Conservation (phyloP, 2,329 filamentous ascomycete genomes). For the Trichophyton rubrum region DNA sequence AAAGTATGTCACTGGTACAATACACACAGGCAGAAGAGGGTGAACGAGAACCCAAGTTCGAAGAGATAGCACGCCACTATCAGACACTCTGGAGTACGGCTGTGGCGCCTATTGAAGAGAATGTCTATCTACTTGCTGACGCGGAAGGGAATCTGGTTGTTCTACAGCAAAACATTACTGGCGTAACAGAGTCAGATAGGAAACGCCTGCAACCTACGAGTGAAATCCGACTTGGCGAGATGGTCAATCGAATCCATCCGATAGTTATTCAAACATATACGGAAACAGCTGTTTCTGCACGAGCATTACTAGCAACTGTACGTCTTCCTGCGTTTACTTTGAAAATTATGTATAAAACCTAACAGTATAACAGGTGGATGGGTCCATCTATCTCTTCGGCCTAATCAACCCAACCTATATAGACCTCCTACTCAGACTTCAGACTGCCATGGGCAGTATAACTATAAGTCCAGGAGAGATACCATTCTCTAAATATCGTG, state of each 20-base stretch:
- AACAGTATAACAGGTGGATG: constrained; percentile 54
- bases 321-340: constrained; percentile 23
- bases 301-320: constrained; percentile 82
- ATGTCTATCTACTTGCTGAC: constrained; percentile 73
- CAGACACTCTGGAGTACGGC: constrained; percentile 73
- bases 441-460: constrained; percentile 54
- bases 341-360: neutral
- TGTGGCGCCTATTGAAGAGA: constrained; percentile 56
- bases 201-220: constrained; percentile 58
- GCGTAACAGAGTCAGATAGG: constrained; percentile 62
- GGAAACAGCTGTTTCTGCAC: constrained; percentile 59
- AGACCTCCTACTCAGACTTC: constrained; percentile 71
- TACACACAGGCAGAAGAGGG: constrained; percentile 46
- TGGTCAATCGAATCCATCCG: constrained; percentile 76
- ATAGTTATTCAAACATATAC: constrained; percentile 55
- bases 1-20: constrained; percentile 69
- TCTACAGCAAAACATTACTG: constrained; percentile 58
- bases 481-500: constrained; percentile 67
- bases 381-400: constrained; percentile 80
- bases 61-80: constrained; percentile 67
- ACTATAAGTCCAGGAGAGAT: constrained; percentile 60
- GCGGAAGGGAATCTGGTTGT: constrained; percentile 78
- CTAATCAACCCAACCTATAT: constrained; percentile 60
- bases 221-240: constrained; percentile 79
- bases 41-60: constrained; percentile 49